Evolutionary conservation across 192 early-diverging fungal genomes (phyloP), one percentile per base, ranked within the genome.

Genomic region (Coemansia sp.): DNA sequence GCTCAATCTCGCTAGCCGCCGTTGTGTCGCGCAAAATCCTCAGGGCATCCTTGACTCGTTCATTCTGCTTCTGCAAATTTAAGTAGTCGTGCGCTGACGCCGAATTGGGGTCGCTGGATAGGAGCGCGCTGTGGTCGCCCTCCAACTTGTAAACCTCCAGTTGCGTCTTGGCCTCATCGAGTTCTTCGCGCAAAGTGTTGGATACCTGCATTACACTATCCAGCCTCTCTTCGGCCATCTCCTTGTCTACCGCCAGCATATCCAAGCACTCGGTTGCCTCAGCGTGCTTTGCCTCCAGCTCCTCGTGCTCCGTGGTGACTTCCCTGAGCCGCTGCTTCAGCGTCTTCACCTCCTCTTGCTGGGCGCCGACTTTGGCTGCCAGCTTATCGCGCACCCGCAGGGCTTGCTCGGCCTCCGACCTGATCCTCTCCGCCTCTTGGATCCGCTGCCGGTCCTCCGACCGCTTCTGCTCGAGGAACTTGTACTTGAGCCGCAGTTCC

Each of bases 211-310:
- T 87, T 61, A 95, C 63, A 18, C 87, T 82, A 46, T 97, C 95
- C 24, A 90, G 89, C 44, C 86, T 87, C 71, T 97, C 95, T 68
- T 96, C 95, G 0, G 94, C 95, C 87, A 95, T 89, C 77, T 98
- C 95, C 74, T 92, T 92, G 85, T 98, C 96, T 15, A 98, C 71
- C 5, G 93, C 84, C 64, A 92, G 88, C 81, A 95, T 90, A 78
- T 98, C 96, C 80, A 96, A 86, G 16, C 83, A 81, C 27, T 96
- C 95, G 24, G 88, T 66, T 18, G 90, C 81, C 38, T 97, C 95
- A 41, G 86, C 84, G 62, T 92, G 86, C 69, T 90, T 89, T 20
- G 73, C 66, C 64, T 96, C 95, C 34, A 86, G 62, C 3, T 75
- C 78, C 36, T 92, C 92, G 68, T 89, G 91, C 65, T 90, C 94